These are phyloP conservation scores for Talaromyces verruculosus DNA, from an alignment of 2,329 filamentous ascomycete genomes.

Conservation along the genomic window DNA sequence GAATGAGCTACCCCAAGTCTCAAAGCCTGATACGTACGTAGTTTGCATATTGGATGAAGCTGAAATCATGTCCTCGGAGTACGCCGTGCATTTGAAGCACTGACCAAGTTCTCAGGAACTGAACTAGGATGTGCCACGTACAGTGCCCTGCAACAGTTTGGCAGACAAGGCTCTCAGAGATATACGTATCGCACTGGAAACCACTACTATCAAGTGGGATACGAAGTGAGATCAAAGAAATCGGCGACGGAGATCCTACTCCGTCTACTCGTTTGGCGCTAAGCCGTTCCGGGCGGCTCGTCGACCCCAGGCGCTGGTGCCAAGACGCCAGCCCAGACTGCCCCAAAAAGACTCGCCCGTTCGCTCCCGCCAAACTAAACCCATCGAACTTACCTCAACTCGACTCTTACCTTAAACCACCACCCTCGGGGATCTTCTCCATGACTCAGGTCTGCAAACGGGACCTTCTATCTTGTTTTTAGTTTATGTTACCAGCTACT, in stretches of 20 bases:
- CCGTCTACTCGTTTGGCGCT: not conserved
- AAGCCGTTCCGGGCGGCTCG: not conserved
- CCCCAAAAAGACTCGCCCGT: not conserved
- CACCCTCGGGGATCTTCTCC: not conserved
- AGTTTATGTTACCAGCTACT: not conserved
- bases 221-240: not conserved
- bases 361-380: constrained; percentile 7
- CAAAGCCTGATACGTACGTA: not conserved
- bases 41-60: not conserved
- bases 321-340: constrained; percentile 7
- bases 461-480: not conserved
- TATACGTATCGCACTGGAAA: not conserved
- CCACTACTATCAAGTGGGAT: not conserved
- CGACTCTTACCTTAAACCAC: not conserved
- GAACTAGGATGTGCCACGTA: not conserved
- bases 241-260: constrained; percentile 1
- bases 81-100: not conserved
- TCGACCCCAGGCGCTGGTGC: not conserved
- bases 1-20: not conserved
- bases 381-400: not conserved
- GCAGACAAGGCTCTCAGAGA: not conserved
- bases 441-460: not conserved
- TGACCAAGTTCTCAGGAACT: not conserved
- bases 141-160: not conserved
- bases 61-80: not conserved